Percentiles rank a stretch among this genome's conserved stretches.
Conservation (phyloP, 192 early-diverging fungal genomes). For the Backusella mclennaniae region DNA sequence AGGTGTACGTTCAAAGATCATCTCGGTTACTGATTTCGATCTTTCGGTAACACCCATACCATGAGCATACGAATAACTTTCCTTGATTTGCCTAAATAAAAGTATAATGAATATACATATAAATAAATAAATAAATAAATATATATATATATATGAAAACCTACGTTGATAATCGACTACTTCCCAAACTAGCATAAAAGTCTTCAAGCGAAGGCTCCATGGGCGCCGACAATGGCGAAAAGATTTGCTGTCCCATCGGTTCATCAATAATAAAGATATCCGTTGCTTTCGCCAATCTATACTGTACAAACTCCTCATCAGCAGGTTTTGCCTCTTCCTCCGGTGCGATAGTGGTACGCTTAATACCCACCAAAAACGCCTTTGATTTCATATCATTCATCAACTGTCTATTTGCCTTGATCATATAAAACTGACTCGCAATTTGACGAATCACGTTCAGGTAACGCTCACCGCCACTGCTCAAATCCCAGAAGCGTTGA, state of each 20-base stretch:
- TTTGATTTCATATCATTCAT: constrained; percentile 55
- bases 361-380: constrained; percentile 67
- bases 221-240: constrained; percentile 71
- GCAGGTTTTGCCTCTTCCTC: constrained; percentile 16
- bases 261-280: constrained; percentile 85
- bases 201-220: constrained; percentile 71
- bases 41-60: constrained; percentile 38
- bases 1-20: constrained; percentile 74
- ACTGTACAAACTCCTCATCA: constrained; percentile 46
- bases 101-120: not conserved
- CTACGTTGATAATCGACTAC: constrained; percentile 60
- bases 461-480: constrained; percentile 61
- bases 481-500: constrained; percentile 33
- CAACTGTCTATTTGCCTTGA: constrained; percentile 44
- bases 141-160: constrained; percentile 27
- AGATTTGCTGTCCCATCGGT: constrained; percentile 65
- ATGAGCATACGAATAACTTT: constrained; percentile 52
- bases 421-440: constrained; percentile 58
- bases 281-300: constrained; percentile 61
- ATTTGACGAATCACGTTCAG: constrained; percentile 68
- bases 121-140: not conserved
- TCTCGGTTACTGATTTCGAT: constrained; percentile 52
- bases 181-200: constrained; percentile 65
- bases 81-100: constrained; percentile 38
- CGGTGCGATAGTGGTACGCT: not conserved